Percentiles rank a stretch among this genome's conserved stretches.
These are phyloP conservation scores for Paracorniculantispora psalliotae DNA, from an alignment of 2,329 filamentous ascomycete species.

Conservation along the genomic window DNA sequence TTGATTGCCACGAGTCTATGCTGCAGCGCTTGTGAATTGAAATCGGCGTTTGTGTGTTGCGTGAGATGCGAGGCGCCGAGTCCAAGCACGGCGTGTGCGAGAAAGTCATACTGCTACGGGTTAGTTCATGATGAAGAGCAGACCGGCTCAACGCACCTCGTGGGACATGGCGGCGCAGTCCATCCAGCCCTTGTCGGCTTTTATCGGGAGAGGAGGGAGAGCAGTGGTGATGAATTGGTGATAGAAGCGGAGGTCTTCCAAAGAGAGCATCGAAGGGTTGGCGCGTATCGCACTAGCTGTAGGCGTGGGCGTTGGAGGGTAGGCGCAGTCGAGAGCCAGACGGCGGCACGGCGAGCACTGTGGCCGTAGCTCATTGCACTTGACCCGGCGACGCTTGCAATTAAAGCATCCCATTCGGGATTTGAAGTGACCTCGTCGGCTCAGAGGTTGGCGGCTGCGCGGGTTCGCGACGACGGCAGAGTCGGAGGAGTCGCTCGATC, in stretches of 20 bases:
- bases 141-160: constrained; percentile 20
- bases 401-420: constrained; percentile 30
- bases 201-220: constrained; percentile 32
- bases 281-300: constrained; percentile 9
- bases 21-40: constrained; percentile 26
- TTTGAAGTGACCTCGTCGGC: constrained; percentile 23
- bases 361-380: constrained; percentile 27
- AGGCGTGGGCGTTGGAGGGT: constrained; percentile 20
- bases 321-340: constrained; percentile 30
- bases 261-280: constrained; percentile 25
- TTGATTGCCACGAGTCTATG: constrained; percentile 33
- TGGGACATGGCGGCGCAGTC: constrained; percentile 31
- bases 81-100: constrained; percentile 34
- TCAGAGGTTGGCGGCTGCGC: constrained; percentile 11
- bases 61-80: constrained; percentile 34
- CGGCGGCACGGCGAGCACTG: constrained; percentile 27
- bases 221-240: constrained; percentile 44
- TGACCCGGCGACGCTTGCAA: constrained; percentile 28
- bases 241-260: constrained; percentile 45
- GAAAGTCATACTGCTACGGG: constrained; percentile 27
- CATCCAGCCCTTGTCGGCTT: constrained; percentile 28
- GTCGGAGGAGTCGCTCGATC: constrained; percentile 1
- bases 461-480: not conserved
- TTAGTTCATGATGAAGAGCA: not conserved
- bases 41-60: constrained; percentile 24